Conservation (phyloP, 116 monocot species). For the Iris pallida region DNA sequence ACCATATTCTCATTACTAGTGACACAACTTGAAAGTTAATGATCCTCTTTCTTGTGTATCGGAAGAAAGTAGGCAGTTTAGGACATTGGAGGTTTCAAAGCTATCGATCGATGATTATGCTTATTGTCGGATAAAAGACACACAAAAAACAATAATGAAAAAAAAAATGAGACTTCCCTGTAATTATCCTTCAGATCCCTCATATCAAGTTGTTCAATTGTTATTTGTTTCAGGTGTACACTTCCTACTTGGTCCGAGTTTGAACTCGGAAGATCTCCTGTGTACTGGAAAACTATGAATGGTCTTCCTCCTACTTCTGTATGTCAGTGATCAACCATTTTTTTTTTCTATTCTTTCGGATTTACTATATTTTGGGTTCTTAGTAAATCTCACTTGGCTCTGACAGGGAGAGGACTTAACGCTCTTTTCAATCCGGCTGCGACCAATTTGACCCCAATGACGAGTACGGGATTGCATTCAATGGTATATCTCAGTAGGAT, state of each 20-base stretch:
- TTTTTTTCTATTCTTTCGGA: neutral
- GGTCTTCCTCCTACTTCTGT: conserved; percentile 89
- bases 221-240: conserved; percentile 36
- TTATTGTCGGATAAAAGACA: too few relatives aligned
- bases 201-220: neutral
- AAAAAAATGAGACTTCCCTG: neutral
- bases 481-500: conserved; percentile 36
- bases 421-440: conserved; percentile 85
- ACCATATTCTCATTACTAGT: too few relatives aligned
- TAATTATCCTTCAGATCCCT: neutral
- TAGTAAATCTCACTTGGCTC: neutral
- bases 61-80: too few relatives aligned
- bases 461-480: conserved; percentile 80
- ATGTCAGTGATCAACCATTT: conserved; percentile 15
- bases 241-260: conserved; percentile 90
- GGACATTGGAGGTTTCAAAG: too few relatives aligned
- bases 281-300: conserved; percentile 86
- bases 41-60: too few relatives aligned
- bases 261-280: conserved; percentile 74
- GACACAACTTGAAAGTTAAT: too few relatives aligned
- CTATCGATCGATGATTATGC: too few relatives aligned
- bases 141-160: too few relatives aligned
- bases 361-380: neutral
- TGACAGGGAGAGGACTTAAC: conserved; percentile 69
- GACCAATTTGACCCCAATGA: conserved; percentile 54